Evolutionary conservation across 805 yeast species (phyloP), one percentile per base, ranked within the genome.

Genomic region (Saccharomycopsis microspora): DNA sequence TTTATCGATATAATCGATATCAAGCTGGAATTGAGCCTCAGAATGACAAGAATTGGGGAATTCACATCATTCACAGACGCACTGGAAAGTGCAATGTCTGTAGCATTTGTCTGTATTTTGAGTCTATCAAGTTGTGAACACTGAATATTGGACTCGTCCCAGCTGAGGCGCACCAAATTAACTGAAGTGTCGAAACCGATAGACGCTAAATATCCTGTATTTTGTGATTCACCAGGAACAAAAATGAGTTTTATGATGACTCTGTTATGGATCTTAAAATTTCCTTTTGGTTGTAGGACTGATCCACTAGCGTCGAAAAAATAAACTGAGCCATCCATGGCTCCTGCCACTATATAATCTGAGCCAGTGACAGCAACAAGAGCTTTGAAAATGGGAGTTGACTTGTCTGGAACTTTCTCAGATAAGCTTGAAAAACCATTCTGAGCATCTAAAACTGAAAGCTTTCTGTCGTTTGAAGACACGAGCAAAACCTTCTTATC

Each of bases 1-100:
- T 43, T 33, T 6, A 7, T 5, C 27, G 42, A 53, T 45, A 71
- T 68, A n/a, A 76, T 69, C 3, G 75, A 69, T 38, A 84, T 49
- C 48, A 75, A 67, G 0, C 90, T 78, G 37, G 75, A 72, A 32
- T 83, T 87, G 32, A 69, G 57, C 54, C 82, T 71, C 3, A 85
- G 78, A 0, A 80, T 60, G n/a, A 80, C 60, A 3, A 80, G 57
- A 1, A 72, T 53, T 3, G 8, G 27, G 28, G 5, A 7, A 11
- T 10, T 3, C 33, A n/a, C 8, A 40, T 6, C 6, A 3, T 6
- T 7, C 10, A 10, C 7, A 40, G 7, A 29, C 4, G 42, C 9
- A 40, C 32, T 29, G 11, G n/a, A 8, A 8, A n/a, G n/a, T n/a
- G 71, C 70, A 35, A 82, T 52, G 40, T 83, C 70, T 1, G 78